These are phyloP conservation scores for Candida montana DNA, from an alignment of 805 yeast species.

Conservation along the genomic window DNA sequence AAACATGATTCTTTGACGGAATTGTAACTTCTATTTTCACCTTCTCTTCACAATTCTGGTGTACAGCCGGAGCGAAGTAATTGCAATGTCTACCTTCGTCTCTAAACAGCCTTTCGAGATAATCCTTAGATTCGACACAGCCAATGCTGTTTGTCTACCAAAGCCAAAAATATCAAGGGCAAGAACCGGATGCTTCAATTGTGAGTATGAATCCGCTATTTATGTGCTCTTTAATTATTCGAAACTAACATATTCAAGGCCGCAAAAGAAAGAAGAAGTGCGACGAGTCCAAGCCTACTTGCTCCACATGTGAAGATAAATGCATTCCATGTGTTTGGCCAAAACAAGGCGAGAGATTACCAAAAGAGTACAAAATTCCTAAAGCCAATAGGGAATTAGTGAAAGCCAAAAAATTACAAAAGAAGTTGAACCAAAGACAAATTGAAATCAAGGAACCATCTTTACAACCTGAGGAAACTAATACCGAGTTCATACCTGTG, in stretches of 20 bases:
- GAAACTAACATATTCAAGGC: too few species aligned
- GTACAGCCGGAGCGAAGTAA: neutral
- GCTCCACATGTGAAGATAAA: slow-evolving; percentile 37
- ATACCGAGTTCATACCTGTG: neutral
- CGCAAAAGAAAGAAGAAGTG: slow-evolving; percentile 62
- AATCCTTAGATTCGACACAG: slow-evolving; percentile 4
- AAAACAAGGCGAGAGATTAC: slow-evolving; percentile 14
- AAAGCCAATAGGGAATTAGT: slow-evolving; percentile 1
- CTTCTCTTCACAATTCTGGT: neutral
- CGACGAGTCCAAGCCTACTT: slow-evolving; percentile 42
- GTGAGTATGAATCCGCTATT: too few species aligned
- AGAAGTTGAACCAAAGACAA: neutral
- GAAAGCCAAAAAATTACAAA: neutral
- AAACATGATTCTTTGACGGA: too few species aligned
- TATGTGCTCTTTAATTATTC: too few species aligned
- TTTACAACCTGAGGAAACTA: too few species aligned
- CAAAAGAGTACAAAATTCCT: slow-evolving; percentile 18
- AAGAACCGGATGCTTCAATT: slow-evolving; percentile 19
- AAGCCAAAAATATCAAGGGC: slow-evolving; percentile 12
- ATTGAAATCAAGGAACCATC: too few species aligned
- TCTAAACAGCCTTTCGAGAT: slow-evolving; percentile 3
- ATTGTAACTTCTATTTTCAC: too few species aligned
- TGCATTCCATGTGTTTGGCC: slow-evolving; percentile 26
- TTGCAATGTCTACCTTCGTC: neutral
- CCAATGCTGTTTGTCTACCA: neutral